Evolutionary conservation across 163 green algal genomes (phyloP).

Genomic region (Coccomyxa subellipsoidea): DNA sequence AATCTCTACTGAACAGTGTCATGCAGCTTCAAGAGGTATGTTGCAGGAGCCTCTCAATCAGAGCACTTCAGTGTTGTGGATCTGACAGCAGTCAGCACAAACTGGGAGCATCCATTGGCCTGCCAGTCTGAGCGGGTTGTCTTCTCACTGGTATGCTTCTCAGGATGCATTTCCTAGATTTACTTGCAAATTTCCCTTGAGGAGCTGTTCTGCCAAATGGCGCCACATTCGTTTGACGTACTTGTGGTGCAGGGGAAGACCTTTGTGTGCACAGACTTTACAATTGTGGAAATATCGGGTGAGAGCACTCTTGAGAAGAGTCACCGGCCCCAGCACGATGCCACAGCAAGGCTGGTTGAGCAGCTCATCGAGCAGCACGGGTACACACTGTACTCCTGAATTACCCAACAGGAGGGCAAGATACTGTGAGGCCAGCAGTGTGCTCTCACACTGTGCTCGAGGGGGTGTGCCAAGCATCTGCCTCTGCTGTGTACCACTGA

Average conservation of each 20-base stretch:
- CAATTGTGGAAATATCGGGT: neutral
- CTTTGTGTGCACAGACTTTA: constrained; percentile 2
- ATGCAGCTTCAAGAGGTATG: neutral
- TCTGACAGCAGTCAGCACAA: neutral
- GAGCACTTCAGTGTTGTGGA: neutral
- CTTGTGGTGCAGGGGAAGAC: neutral
- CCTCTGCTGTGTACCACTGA: too few relatives aligned
- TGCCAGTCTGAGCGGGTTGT: neutral
- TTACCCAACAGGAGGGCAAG: neutral
- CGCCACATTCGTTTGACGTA: neutral
- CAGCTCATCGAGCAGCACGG: neutral
- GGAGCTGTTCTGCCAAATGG: neutral
- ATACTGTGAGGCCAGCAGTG: neutral
- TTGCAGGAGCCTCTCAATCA: neutral
- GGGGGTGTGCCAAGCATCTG: neutral
- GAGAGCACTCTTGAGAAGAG: constrained; percentile 4
- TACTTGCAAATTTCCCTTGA: neutral
- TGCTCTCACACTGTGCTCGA: neutral
- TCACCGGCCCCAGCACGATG: neutral
- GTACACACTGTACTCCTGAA: neutral
- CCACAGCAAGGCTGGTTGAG: neutral
- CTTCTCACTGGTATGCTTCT: neutral
- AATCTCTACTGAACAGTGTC: neutral
- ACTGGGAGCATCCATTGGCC: neutral
- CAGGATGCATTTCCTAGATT: neutral